Evolutionary conservation across 2,329 filamentous ascomycete species (phyloP).

Genomic region (Chalaropsis ovoidea): DNA sequence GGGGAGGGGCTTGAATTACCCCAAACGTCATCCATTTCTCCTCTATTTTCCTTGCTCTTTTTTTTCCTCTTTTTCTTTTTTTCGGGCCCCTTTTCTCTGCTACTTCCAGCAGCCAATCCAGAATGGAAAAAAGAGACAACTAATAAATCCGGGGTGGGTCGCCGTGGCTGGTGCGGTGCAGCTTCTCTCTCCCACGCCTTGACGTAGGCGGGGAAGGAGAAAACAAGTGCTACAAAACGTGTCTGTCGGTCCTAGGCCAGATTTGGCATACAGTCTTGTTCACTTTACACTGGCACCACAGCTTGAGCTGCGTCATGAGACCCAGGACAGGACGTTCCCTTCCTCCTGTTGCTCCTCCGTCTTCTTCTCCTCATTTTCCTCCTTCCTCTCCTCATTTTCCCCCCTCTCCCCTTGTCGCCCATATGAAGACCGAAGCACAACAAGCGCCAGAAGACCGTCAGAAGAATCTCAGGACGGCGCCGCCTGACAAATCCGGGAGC

Average conservation of each 20-base stretch:
- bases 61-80: neutral
- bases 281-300: neutral
- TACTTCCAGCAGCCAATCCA: neutral
- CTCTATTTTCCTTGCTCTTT: neutral
- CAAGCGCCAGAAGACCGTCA: neutral
- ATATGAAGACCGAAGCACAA: neutral
- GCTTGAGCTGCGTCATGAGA: constrained; percentile 3
- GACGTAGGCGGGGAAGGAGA: constrained; percentile 10
- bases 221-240: constrained; percentile 5
- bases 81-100: neutral
- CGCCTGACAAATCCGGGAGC: constrained; percentile 8
- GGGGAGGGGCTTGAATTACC: constrained; percentile 4
- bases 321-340: neutral
- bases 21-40: constrained; percentile 20
- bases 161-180: neutral
- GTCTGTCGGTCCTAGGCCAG: neutral
- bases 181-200: neutral
- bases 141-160: constrained; percentile 9
- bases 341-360: neutral
- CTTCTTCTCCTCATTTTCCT: neutral
- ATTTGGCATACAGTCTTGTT: constrained; percentile 13
- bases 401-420: neutral
- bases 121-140: neutral
- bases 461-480: neutral
- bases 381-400: neutral